phyloP scores from a whole-genome alignment of 2,329 filamentous ascomycete species.

The Sclerotiophoma versabilis region DNA sequence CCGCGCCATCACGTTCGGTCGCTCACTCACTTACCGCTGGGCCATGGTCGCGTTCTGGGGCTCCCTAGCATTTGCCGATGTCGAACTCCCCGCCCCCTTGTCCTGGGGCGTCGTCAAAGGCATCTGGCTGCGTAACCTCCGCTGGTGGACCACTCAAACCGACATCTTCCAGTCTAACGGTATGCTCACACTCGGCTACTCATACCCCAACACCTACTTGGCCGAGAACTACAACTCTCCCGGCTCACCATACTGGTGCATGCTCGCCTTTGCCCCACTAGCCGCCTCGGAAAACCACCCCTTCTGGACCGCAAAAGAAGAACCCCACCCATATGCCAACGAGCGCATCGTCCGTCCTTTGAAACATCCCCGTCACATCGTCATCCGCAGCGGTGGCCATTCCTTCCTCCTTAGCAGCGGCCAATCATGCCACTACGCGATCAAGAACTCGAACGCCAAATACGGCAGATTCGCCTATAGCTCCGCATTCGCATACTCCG shows the following conservation, averaged over 20 bases:
- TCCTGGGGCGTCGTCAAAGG: conserved; percentile 83
- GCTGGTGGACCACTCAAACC: conserved; percentile 79
- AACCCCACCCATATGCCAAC: conserved; percentile 62
- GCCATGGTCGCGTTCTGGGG: conserved; percentile 88
- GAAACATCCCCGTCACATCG: conserved; percentile 75
- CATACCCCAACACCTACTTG: conserved; percentile 81
- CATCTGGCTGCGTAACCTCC: conserved; percentile 73
- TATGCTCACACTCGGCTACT: conserved; percentile 78
- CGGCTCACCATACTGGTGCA: conserved; percentile 77
- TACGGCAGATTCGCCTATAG: conserved; percentile 83
- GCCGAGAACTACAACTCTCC: conserved; percentile 86
- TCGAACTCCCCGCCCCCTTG: conserved; percentile 73
- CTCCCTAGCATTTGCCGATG: conserved; percentile 75
- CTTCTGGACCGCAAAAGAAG: conserved; percentile 76
- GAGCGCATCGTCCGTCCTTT: conserved; percentile 68
- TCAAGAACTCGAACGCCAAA: conserved; percentile 82
- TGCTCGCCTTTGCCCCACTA: conserved; percentile 77
- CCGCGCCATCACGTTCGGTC: conserved; percentile 76
- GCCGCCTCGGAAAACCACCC: conserved; percentile 73
- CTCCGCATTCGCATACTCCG: conserved; percentile 77
- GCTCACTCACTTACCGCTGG: conserved; percentile 82
- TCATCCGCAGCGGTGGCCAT: conserved; percentile 74
- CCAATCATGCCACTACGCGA: conserved; percentile 82
- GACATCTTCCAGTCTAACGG: conserved; percentile 79
- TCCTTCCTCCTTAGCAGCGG: conserved; percentile 75